A percentile compares a stretch with the other conserved stretches of the same genome.
These are phyloP conservation scores for Sarcodon aspratus DNA, from an alignment of 768 basidiomycete species.

Conservation along the genomic window DNA sequence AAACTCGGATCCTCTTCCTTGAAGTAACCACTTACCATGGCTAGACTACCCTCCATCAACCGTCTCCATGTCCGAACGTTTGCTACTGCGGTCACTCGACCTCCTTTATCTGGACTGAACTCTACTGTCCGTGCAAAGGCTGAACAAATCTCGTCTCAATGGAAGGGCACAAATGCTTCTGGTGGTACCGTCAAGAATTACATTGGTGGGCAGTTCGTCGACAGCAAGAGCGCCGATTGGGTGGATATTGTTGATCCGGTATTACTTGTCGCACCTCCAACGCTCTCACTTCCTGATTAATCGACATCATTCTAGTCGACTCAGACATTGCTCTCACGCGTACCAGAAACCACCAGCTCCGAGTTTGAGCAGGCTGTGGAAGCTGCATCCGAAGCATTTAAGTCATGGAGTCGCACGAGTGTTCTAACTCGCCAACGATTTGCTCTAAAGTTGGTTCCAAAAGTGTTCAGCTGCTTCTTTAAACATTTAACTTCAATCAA, in stretches of 20 bases:
- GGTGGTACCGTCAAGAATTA: slow-evolving; percentile 90
- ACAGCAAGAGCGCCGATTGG: slow-evolving; percentile 71
- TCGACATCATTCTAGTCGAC: slow-evolving; percentile 47
- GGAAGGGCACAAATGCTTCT: slow-evolving; percentile 79
- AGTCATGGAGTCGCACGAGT: slow-evolving; percentile 80
- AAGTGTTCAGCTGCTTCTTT: neutral
- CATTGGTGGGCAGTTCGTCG: slow-evolving; percentile 82
- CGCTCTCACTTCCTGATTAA: neutral
- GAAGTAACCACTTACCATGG: neutral
- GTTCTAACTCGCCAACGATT: slow-evolving; percentile 82
- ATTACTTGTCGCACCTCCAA: slow-evolving; percentile 11
- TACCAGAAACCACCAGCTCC: slow-evolving; percentile 73
- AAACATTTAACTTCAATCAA: neutral
- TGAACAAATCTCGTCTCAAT: slow-evolving; percentile 58
- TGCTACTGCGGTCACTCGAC: slow-evolving; percentile 13
- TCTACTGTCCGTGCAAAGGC: slow-evolving; percentile 49
- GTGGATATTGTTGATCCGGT: slow-evolving; percentile 88
- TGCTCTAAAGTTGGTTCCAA: slow-evolving; percentile 61
- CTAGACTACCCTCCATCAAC: neutral
- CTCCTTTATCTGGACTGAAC: slow-evolving; percentile 35
- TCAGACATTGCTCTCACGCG: slow-evolving; percentile 79
- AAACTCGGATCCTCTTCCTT: too few species aligned
- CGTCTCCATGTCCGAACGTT: slow-evolving; percentile 7
- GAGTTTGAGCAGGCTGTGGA: slow-evolving; percentile 82
- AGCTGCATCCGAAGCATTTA: slow-evolving; percentile 77